Base-by-base conservation (phyloP, 371 early-diverging fungal species). In the Mortierella sp. region DNA sequence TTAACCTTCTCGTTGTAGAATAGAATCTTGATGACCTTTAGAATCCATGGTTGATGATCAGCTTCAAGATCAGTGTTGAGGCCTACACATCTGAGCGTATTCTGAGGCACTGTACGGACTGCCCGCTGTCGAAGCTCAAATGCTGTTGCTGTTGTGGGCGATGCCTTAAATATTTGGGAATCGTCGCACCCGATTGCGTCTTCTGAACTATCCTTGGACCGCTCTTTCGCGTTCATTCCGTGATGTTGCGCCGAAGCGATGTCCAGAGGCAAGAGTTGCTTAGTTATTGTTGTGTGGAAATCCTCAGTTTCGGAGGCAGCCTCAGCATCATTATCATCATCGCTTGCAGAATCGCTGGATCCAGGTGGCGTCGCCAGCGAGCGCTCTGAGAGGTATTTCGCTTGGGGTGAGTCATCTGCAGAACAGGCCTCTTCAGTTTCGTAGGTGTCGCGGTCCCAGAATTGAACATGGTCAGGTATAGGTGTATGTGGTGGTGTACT, bases 11-110 rank as follows among this genome's bases (percentile, higher is more conserved):
- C 92, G 41, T 91, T 85, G 73, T 90, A 93, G 41, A 91, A 91
- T 69, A 93, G 58, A 60, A 93, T 86, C 81, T 89, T 90, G 68
- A 93, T 84, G 13, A 93, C 52, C 6, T 86, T 87, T 77, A 90
- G 87, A 9, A 88, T 87, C 92, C 92, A 93, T 9, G 90, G 88
- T 24, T 74, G 80, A 58, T 65, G 67, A 0, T 71, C 80, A 8
- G 47, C 58, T 58, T 79, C 80, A 33, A 79, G 50, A 21, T 79
- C 80, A 0, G 80, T 79, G 74, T 91, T 91, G 63, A 93, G 76
- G 1, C 93, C 93, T 11, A 91, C 90, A 69, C 92, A 89, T 22
- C 90, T 82, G 52, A 93, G 72, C 47, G 86, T 86, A 48, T 89
- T 88, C 38, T 76, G 78, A 38, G 89, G 86, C 5, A 92, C 61